Evolutionary conservation across 176 grass and related monocot species (phyloP).

Genomic region (Alloteropsis semialata): DNA sequence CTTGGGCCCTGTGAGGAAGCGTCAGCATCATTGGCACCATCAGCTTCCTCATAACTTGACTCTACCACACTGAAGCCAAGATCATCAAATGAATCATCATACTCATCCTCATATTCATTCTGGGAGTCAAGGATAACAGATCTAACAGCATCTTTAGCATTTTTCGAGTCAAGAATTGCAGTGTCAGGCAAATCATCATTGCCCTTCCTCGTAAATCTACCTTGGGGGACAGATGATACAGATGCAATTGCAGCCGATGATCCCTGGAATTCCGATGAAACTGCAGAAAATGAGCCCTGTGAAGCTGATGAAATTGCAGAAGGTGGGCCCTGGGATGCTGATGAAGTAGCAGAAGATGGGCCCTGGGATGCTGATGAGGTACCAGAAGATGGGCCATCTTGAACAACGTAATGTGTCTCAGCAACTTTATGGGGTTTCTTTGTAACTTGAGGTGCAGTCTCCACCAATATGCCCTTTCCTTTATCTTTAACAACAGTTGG

Average conservation of each 20-base stretch:
- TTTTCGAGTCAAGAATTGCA: conserved; percentile 55
- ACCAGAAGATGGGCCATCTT: conserved; percentile 52
- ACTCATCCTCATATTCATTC: conserved; percentile 91
- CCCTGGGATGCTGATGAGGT: conserved; percentile 33
- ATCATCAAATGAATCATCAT: conserved; percentile 99
- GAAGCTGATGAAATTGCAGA: conserved; percentile 44
- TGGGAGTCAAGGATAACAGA: conserved; percentile 60
- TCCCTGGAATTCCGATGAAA: conserved; percentile 31
- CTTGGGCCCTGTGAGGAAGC: conserved; percentile 45
- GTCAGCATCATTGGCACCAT: conserved; percentile 45
- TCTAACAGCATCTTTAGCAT: conserved; percentile 59
- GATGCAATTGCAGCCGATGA: conserved; percentile 44
- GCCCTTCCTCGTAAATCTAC: conserved; percentile 86
- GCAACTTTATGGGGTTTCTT: conserved; percentile 29
- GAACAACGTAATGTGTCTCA: conserved; percentile 24
- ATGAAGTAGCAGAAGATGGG: conserved; percentile 49
- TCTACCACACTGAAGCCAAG: conserved; percentile 82
- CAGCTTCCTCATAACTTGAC: conserved; percentile 79
- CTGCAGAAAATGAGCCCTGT: conserved; percentile 39
- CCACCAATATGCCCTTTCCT: conserved; percentile 75
- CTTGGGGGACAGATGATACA: conserved; percentile 51
- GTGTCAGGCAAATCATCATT: conserved; percentile 53
- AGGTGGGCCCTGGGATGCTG: conserved; percentile 30
- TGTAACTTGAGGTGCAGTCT: conserved; percentile 32
- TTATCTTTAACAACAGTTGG: conserved; percentile 61